Percentiles rank a stretch among this genome's conserved stretches.
Conservation (phyloP, 2,329 filamentous ascomycete genomes). For the Botryotinia convoluta region DNA sequence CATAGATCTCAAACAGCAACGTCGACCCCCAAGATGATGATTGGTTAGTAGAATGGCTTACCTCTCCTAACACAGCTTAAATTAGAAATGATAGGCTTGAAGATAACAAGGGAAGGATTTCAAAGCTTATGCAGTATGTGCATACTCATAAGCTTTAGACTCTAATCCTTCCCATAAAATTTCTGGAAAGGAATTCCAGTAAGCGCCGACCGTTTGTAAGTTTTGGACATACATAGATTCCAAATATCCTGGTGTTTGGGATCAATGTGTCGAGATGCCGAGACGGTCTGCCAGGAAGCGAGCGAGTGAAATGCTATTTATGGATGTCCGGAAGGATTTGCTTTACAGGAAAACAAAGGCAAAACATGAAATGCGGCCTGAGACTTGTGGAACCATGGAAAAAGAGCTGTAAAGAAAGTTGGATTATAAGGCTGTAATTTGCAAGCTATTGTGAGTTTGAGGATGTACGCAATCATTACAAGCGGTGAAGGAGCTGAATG, state of each 20-base stretch:
- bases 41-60: background rate
- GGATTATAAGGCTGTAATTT: background rate
- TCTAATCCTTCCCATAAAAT: background rate
- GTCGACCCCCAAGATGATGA: background rate
- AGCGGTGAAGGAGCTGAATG: background rate
- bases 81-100: background rate
- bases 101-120: background rate
- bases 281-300: background rate
- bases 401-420: background rate
- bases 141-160: background rate
- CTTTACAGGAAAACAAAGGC: background rate
- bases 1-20: background rate
- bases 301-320: background rate
- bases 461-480: background rate
- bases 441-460: background rate
- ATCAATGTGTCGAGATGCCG: background rate
- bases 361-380: background rate
- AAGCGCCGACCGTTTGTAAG: background rate
- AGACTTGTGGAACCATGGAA: background rate
- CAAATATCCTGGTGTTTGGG: background rate
- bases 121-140: conserved; percentile 1
- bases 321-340: background rate
- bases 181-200: background rate
- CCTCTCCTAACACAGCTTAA: background rate
- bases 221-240: background rate